phyloP scores from a whole-genome alignment of 495 filamentous ascomycete genomes.

The Neurospora sp. region DNA sequence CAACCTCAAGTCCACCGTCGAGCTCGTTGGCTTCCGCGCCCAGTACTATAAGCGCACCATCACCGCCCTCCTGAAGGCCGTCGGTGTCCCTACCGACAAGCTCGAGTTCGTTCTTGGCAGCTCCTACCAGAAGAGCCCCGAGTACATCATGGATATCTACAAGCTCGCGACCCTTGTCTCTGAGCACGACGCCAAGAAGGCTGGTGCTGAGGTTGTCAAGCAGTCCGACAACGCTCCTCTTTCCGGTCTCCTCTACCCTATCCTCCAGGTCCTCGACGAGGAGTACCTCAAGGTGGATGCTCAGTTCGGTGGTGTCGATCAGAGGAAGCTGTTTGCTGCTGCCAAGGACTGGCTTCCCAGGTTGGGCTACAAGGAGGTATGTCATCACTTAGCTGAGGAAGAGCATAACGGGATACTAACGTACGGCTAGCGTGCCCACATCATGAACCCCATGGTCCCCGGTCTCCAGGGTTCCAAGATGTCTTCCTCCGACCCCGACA shows the following conservation, averaged over 20 bases:
- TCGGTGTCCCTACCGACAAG: constrained; percentile 65
- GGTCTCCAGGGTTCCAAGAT: constrained; percentile 79
- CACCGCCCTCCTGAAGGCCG: constrained; percentile 53
- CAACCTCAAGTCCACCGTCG: constrained; percentile 75
- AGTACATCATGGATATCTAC: constrained; percentile 72
- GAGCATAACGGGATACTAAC: neutral
- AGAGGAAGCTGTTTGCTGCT: constrained; percentile 80
- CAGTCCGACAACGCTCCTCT: constrained; percentile 67
- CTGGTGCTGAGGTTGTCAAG: constrained; percentile 89
- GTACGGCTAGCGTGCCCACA: constrained; percentile 54
- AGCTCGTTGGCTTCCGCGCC: constrained; percentile 70
- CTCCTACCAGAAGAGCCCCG: constrained; percentile 62
- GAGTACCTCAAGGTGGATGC: constrained; percentile 78
- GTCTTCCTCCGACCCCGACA: constrained; percentile 52
- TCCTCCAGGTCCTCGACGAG: constrained; percentile 88
- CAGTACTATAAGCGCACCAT: constrained; percentile 64
- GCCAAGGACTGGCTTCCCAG: constrained; percentile 68
- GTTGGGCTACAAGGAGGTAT: constrained; percentile 53
- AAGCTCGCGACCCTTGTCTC: constrained; percentile 43
- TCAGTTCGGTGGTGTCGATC: constrained; percentile 73
- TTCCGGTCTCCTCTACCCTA: constrained; percentile 73
- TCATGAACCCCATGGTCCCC: constrained; percentile 87
- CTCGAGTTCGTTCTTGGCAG: constrained; percentile 79
- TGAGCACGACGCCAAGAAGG: constrained; percentile 69
- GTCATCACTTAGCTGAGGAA: constrained; percentile 7